Base-by-base conservation (phyloP, 2,329 filamentous ascomycete genomes). In the Penicillium janthinellum region DNA sequence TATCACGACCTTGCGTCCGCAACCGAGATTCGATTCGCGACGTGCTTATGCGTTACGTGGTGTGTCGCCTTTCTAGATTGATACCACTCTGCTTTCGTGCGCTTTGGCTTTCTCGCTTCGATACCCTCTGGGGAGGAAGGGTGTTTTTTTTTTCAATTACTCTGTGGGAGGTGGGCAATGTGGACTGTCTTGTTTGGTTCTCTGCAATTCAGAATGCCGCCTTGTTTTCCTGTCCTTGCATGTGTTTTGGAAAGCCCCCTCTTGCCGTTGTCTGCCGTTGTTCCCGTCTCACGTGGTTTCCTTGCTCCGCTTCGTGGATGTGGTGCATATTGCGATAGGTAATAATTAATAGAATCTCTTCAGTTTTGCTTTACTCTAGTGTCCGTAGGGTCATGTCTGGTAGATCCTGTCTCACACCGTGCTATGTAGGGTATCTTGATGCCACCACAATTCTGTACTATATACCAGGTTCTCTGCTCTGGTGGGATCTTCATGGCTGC, bases 261-360 rank as follows among this genome's bases (percentile, higher is more conserved):
- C 62, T 56, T 65, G 58, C 64, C 63, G 64, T 72, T 68, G 61
- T 67, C 64, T 67, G 64, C 56, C 60, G 57, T 62, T 63, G 59
- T 66, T 56, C 61, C 62, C 66, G 67, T 64, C 54, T 52, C 54
- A 45, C 54, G 48, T 50, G 59, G 65, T 64, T 48, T 58, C 56
- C 57, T 47, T 55, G 34, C 38, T 45, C 41, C 17, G 59, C 61
- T 60, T 59, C 62, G 60, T 64, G 61, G 60, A 65, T 67, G 63
- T 64, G 68, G 62, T 65, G 68, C 67, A 66, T 66, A 65, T 66
- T 67, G 69, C 70, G 67, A 67, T 71, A 72, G 71, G 70, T 75
- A 74, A 75, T 75, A 71, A 54, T 67, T 75, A 75, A 75, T 75
- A 73, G 71, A 73, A 70, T 71, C 63, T 64, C 64, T 62, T 64